phyloP scores from a whole-genome alignment of 108 stramenopile species.

The Pseudonitzschia multistriata region DNA sequence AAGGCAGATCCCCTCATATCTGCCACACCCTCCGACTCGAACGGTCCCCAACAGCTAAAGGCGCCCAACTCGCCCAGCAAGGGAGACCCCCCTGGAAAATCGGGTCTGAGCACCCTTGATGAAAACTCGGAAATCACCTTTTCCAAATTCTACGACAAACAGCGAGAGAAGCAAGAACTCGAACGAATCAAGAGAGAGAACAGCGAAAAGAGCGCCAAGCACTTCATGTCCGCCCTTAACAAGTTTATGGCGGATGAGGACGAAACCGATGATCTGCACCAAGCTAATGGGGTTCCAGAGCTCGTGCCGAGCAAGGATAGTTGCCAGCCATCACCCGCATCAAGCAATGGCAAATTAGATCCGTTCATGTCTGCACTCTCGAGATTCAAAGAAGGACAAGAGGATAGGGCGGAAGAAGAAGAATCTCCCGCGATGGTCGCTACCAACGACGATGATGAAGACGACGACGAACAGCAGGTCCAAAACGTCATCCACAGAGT shows the following conservation, averaged over 20 bases:
- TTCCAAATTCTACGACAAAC: conserved; percentile 16
- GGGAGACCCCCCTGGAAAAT: conserved; percentile 3
- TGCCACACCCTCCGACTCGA: not conserved
- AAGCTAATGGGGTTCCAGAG: not conserved
- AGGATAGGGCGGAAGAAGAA: not conserved
- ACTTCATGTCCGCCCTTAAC: conserved; percentile 12
- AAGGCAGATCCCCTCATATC: conserved; percentile 4
- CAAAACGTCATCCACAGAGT: not conserved
- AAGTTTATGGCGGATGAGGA: conserved; percentile 13
- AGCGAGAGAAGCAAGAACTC: not conserved
- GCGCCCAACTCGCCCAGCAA: not conserved
- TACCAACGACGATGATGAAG: not conserved
- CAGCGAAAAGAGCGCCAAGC: not conserved
- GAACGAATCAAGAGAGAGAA: not conserved
- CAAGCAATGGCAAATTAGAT: not conserved
- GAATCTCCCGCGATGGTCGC: not conserved
- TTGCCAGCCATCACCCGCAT: not conserved
- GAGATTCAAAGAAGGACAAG: not conserved
- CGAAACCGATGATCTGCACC: not conserved
- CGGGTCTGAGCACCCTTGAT: conserved; percentile 19
- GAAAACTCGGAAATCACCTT: conserved; percentile 23
- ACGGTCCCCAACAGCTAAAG: not conserved
- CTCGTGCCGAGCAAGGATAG: conserved; percentile 15
- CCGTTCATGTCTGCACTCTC: conserved; percentile 17
- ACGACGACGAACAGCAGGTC: not conserved